phyloP scores from a whole-genome alignment of 208 protist species.

The Herpetomonas tarakana region DNA sequence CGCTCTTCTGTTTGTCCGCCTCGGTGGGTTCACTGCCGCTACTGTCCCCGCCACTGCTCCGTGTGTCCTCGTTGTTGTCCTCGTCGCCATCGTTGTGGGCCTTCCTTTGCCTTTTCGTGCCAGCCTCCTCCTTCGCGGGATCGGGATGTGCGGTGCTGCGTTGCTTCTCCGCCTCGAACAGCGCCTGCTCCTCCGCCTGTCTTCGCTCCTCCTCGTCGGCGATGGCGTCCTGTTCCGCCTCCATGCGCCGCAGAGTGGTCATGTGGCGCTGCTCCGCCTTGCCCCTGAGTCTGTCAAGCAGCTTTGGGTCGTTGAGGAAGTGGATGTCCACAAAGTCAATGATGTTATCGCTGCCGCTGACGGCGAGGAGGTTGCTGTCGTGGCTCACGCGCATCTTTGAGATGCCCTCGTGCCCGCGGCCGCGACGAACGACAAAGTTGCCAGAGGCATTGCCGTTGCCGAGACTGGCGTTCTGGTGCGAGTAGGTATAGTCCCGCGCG shows the following conservation, averaged over 20 bases:
- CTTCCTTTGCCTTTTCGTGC: neutral
- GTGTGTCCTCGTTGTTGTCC: neutral
- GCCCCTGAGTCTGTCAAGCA: conserved; percentile 68
- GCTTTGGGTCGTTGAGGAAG: conserved; percentile 75
- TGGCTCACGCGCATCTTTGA: conserved; percentile 69
- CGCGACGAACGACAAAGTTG: conserved; percentile 39
- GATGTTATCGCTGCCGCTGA: conserved; percentile 72
- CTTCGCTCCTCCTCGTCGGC: conserved; percentile 12
- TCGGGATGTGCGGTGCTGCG: neutral
- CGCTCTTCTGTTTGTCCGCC: neutral
- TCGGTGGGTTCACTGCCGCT: conserved; percentile 1
- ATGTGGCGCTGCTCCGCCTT: conserved; percentile 80
- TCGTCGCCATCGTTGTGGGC: neutral
- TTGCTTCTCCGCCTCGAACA: neutral
- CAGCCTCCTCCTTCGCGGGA: neutral
- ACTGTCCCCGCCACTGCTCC: neutral
- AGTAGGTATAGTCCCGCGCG: conserved; percentile 84
- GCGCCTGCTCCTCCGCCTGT: conserved; percentile 1
- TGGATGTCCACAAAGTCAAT: conserved; percentile 90
- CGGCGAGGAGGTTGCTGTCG: conserved; percentile 73
- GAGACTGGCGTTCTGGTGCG: conserved; percentile 47
- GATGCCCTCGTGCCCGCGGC: conserved; percentile 72
- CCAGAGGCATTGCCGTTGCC: conserved; percentile 3
- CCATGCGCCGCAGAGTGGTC: conserved; percentile 59
- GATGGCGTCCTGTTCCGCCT: conserved; percentile 25